A percentile compares a stretch with the other conserved stretches of the same genome.
phyloP scores from a whole-genome alignment of 2,329 filamentous ascomycete genomes.

The Colletotrichum lindemuthianum region DNA sequence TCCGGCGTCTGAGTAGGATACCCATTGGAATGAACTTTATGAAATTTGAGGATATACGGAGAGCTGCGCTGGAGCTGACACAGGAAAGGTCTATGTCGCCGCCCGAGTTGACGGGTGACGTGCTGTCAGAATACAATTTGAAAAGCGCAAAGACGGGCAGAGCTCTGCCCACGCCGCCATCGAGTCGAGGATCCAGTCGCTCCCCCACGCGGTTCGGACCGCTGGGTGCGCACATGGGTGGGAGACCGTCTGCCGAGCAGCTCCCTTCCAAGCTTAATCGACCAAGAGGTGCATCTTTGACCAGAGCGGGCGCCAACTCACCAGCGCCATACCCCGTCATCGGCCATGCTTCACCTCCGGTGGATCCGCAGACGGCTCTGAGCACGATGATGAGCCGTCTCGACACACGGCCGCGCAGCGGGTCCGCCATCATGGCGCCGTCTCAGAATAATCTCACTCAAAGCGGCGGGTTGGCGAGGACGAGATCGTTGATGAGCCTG shows the following conservation, averaged over 20 bases:
- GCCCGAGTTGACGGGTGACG: conserved; percentile 16
- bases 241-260: conserved; percentile 32
- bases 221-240: conserved; percentile 12
- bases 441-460: conserved; percentile 18
- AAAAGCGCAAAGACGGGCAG: conserved; percentile 10
- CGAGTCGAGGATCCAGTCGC: conserved; percentile 45
- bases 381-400: conserved; percentile 47
- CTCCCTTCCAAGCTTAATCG: conserved; percentile 32
- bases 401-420: conserved; percentile 43
- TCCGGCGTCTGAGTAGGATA: conserved; percentile 53
- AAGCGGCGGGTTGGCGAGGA: conserved; percentile 13
- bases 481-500: conserved; percentile 15
- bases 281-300: conserved; percentile 13
- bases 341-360: conserved; percentile 40
- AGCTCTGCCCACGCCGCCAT: conserved; percentile 44
- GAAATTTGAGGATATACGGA: conserved; percentile 45
- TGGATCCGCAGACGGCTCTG: conserved; percentile 40
- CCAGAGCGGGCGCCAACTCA: conserved; percentile 4
- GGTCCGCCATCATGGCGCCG: conserved; percentile 33
- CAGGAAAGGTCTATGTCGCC: conserved; percentile 7
- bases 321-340: conserved; percentile 36
- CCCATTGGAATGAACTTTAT: conserved; percentile 45
- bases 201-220: conserved; percentile 38
- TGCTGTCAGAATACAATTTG: neutral
- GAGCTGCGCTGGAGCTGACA: conserved; percentile 39